Evolutionary conservation across 208 protist species (phyloP).

Genomic region (Tritrichomonas musculus): DNA sequence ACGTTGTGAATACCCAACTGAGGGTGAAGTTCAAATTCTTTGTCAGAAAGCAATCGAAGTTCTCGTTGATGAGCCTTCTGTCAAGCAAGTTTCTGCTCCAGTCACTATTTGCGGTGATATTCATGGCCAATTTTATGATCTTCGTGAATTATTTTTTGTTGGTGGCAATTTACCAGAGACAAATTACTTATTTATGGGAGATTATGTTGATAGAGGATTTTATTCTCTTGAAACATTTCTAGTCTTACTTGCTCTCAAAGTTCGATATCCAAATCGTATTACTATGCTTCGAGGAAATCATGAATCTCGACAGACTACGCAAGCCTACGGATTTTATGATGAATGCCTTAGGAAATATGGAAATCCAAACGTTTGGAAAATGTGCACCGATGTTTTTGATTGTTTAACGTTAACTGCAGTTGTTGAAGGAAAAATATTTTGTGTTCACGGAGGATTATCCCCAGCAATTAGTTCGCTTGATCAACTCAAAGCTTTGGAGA

Average conservation of each 20-base stretch:
- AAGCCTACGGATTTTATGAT: slow-evolving; percentile 80
- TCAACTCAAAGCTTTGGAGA: slow-evolving; percentile 69
- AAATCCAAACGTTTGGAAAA: slow-evolving; percentile 69
- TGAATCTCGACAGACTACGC: slow-evolving; percentile 77
- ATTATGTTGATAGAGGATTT: slow-evolving; percentile 42
- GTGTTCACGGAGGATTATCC: slow-evolving; percentile 72
- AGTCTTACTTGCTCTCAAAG: slow-evolving; percentile 74
- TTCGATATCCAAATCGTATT: slow-evolving; percentile 68
- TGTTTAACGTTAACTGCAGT: slow-evolving; percentile 67
- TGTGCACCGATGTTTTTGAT: slow-evolving; percentile 72
- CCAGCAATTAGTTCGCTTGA: slow-evolving; percentile 66
- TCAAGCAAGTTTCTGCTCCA: neutral
- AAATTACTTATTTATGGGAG: slow-evolving; percentile 91
- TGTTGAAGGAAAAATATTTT: slow-evolving; percentile 58
- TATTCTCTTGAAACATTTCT: slow-evolving; percentile 73
- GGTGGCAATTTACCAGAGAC: slow-evolving; percentile 68
- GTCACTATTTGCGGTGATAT: slow-evolving; percentile 30
- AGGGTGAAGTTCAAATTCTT: slow-evolving; percentile 48
- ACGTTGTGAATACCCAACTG: slow-evolving; percentile 55
- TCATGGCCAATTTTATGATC: slow-evolving; percentile 43
- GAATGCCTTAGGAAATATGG: slow-evolving; percentile 74
- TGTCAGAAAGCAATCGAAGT: neutral
- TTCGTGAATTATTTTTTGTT: slow-evolving; percentile 78
- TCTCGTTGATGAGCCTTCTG: neutral
- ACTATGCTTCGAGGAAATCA: slow-evolving; percentile 81